phyloP scores from a whole-genome alignment of 169 alveolate genomes.

The Plasmodium reichenowi region DNA sequence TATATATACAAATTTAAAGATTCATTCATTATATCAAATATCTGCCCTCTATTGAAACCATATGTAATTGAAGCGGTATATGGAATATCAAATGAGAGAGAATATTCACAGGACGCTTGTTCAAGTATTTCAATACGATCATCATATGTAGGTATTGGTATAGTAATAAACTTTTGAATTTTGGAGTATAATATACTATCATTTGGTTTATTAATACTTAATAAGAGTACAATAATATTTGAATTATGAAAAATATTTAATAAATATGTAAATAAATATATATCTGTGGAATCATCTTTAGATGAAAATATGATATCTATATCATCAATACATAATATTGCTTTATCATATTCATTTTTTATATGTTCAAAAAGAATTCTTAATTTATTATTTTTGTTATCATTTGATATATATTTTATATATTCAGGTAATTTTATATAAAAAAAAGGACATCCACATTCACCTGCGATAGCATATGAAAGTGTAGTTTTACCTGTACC shows the following conservation, averaged over 20 bases:
- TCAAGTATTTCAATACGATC: conserved; percentile 55
- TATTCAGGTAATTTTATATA: conserved; percentile 83
- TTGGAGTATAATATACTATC: conserved; percentile 47
- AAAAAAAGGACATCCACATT: conserved; percentile 85
- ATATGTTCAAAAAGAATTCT: conserved; percentile 58
- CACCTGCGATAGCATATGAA: conserved; percentile 96
- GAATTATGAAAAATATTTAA: conserved; percentile 61
- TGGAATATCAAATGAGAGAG: conserved; percentile 17
- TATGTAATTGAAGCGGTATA: conserved; percentile 59
- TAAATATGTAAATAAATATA: conserved; percentile 60
- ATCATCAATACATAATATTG: conserved; percentile 67
- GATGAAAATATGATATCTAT: conserved; percentile 50
- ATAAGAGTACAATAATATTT: conserved; percentile 31
- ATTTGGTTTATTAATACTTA: conserved; percentile 69
- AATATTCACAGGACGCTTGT: conserved; percentile 12
- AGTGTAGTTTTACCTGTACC: conserved; percentile 98
- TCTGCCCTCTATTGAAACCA: conserved; percentile 63
- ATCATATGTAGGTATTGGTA: conserved; percentile 72
- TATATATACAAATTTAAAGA: conserved; percentile 36
- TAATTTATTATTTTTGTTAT: conserved; percentile 59
- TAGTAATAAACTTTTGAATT: conserved; percentile 58
- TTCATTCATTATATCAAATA: conserved; percentile 49
- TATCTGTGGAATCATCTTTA: conserved; percentile 56
- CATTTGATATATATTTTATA: conserved; percentile 39
- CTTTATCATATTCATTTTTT: conserved; percentile 56